phyloP scores from a whole-genome alignment of 352 stramenopile species.

The Pythium pyrilobum region DNA sequence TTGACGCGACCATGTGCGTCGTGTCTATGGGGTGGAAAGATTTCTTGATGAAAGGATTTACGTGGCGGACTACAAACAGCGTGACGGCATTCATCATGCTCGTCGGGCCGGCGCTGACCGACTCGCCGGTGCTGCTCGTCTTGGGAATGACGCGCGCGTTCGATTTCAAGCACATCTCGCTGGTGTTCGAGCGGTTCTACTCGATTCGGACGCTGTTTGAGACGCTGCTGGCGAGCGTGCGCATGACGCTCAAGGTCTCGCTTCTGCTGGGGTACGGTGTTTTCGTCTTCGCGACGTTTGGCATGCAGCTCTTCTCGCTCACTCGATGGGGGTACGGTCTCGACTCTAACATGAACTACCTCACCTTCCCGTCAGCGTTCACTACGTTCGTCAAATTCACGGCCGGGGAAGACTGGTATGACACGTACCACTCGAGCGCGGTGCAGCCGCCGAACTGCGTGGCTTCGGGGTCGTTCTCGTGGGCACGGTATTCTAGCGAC shows the following conservation, averaged over 20 bases:
- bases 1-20: constrained; percentile 63
- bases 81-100: constrained; percentile 76
- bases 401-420: constrained; percentile 80
- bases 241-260: constrained; percentile 74
- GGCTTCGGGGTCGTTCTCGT: constrained; percentile 27
- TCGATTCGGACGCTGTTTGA: constrained; percentile 70
- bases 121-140: constrained; percentile 63
- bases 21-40: constrained; percentile 73
- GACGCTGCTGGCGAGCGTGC: constrained; percentile 61
- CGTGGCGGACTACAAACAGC: constrained; percentile 69
- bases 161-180: constrained; percentile 79
- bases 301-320: constrained; percentile 77
- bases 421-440: constrained; percentile 67
- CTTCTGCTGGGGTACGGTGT: constrained; percentile 73
- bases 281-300: constrained; percentile 79
- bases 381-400: constrained; percentile 78
- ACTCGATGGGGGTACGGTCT: constrained; percentile 75
- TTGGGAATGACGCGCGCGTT: constrained; percentile 73
- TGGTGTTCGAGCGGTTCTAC: constrained; percentile 65
- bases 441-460: constrained; percentile 56
- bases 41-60: constrained; percentile 83
- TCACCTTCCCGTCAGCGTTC: constrained; percentile 74
- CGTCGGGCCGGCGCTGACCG: constrained; percentile 49
- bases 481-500: constrained; percentile 39
- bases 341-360: constrained; percentile 64